These are phyloP conservation scores for Ustilaginoidea virens DNA, from an alignment of 2,329 filamentous ascomycete genomes.

Conservation along the genomic window DNA sequence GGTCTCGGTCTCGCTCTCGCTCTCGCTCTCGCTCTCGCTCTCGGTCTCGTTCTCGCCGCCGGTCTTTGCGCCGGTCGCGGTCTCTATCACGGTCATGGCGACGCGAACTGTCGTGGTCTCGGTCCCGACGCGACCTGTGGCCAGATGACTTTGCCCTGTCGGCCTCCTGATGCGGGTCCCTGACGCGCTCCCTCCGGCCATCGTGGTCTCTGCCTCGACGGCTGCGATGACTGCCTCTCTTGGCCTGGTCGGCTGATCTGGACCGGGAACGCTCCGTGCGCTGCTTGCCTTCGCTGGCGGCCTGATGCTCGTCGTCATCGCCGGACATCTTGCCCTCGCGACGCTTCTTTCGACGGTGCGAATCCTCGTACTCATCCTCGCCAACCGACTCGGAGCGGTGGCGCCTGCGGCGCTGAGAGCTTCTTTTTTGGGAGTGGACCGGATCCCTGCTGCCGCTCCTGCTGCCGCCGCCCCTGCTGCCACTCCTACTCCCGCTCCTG, in stretches of 20 bases:
- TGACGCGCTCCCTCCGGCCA: conserved; percentile 26
- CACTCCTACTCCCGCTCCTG: conserved; percentile 14
- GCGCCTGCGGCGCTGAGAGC: conserved; percentile 33
- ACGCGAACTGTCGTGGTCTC: conserved; percentile 22
- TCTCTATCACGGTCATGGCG: conserved; percentile 20
- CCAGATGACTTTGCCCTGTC: conserved; percentile 22
- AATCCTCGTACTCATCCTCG: conserved; percentile 29
- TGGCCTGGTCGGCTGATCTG: conserved; percentile 44
- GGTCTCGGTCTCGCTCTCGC: conserved; percentile 8
- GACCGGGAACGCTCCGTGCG: conserved; percentile 45
- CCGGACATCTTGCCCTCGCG: conserved; percentile 26
- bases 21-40: background rate
- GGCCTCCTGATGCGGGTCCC: conserved; percentile 26
- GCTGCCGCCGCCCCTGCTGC: conserved; percentile 10
- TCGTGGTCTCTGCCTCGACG: conserved; percentile 39
- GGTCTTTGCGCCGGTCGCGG: conserved; percentile 18
- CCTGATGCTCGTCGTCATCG: conserved; percentile 28
- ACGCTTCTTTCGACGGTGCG: conserved; percentile 35
- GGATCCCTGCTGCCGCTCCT: conserved; percentile 6
- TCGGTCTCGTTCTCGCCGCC: conserved; percentile 18
- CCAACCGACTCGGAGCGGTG: conserved; percentile 38
- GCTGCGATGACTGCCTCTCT: conserved; percentile 42
- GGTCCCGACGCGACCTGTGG: conserved; percentile 25
- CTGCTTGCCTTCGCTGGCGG: conserved; percentile 20
- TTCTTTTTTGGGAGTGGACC: conserved; percentile 25